phyloP scores from a whole-genome alignment of 2,329 filamentous ascomycete species.

The Neodidymelliopsis sp. region DNA sequence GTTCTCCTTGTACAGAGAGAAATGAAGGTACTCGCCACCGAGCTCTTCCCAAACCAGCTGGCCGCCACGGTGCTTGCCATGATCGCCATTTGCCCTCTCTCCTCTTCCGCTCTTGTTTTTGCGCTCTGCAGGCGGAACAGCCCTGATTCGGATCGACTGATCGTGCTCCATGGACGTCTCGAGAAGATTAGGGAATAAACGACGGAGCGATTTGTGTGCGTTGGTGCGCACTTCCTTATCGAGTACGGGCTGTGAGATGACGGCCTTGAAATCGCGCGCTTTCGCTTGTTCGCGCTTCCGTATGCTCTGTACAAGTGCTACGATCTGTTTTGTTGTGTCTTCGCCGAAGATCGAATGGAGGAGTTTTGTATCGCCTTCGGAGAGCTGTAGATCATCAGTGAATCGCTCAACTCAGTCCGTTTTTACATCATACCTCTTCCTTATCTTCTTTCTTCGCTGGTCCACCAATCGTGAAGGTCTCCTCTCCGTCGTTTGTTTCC shows the following conservation, averaged over 20 bases:
- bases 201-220: slow-evolving; percentile 73
- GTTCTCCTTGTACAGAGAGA: slow-evolving; percentile 95
- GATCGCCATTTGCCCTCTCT: slow-evolving; percentile 26
- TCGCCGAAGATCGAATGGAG: slow-evolving; percentile 61
- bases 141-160: slow-evolving; percentile 68
- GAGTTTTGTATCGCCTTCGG: slow-evolving; percentile 47
- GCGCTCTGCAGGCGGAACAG: slow-evolving; percentile 50
- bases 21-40: slow-evolving; percentile 84
- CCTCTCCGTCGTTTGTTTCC: slow-evolving; percentile 26
- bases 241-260: slow-evolving; percentile 62
- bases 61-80: slow-evolving; percentile 32
- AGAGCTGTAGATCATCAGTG: slow-evolving; percentile 37
- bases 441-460: slow-evolving; percentile 18
- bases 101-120: slow-evolving; percentile 39
- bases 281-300: slow-evolving; percentile 63
- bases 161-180: slow-evolving; percentile 79
- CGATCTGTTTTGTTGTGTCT: slow-evolving; percentile 58
- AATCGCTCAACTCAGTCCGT: background rate
- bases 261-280: slow-evolving; percentile 61
- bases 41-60: slow-evolving; percentile 67
- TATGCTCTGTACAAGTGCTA: slow-evolving; percentile 64
- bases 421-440: slow-evolving; percentile 17
- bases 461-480: slow-evolving; percentile 27
- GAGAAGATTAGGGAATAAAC: slow-evolving; percentile 78
- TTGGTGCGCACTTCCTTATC: slow-evolving; percentile 69